Evolutionary conservation across 352 stramenopile genomes (phyloP).

Genomic region (Phytophthora pistaciae): DNA sequence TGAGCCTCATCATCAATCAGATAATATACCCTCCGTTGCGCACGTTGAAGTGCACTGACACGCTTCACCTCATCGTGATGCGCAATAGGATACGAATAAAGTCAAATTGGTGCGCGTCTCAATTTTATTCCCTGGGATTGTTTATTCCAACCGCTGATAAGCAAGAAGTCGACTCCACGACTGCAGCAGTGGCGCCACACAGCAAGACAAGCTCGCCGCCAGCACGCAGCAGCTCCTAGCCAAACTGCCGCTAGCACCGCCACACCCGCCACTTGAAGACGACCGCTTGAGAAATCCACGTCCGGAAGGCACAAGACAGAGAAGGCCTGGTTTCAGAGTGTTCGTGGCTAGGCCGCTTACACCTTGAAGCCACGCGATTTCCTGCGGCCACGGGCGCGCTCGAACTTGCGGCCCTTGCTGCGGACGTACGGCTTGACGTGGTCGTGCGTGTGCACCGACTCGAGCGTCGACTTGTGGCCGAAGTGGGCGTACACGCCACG

Average conservation of each 20-base stretch:
- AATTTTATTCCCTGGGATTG: slow-evolving; percentile 84
- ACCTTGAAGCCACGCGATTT: slow-evolving; percentile 99
- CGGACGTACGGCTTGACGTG: slow-evolving; percentile 99
- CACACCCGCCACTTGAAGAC: slow-evolving; percentile 12
- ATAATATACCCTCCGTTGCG: too few relatives aligned
- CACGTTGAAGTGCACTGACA: too few relatives aligned
- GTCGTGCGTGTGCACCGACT: slow-evolving; percentile 98
- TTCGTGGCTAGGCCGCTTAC: slow-evolving; percentile 78
- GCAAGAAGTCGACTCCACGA: slow-evolving; percentile 32
- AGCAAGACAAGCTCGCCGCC: slow-evolving; percentile 20
- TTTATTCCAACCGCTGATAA: slow-evolving; percentile 47
- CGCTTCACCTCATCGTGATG: too few relatives aligned
- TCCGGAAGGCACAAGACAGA: slow-evolving; percentile 39
- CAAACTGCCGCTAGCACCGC: slow-evolving; percentile 31
- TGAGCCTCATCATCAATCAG: neutral
- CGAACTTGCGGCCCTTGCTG: slow-evolving; percentile 99
- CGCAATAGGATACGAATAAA: slow-evolving; percentile 26
- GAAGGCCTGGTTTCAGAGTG: slow-evolving; percentile 49
- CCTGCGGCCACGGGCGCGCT: slow-evolving; percentile 99
- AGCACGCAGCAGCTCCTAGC: slow-evolving; percentile 33
- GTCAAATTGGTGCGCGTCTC: slow-evolving; percentile 75
- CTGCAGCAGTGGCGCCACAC: slow-evolving; percentile 21
- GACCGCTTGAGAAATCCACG: slow-evolving; percentile 14
- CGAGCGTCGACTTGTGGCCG: slow-evolving; percentile 97
- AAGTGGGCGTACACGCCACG: slow-evolving; percentile 99